These are phyloP conservation scores for Pyrus communis DNA, from an alignment of 306 rosid genomes.

Conservation along the genomic window DNA sequence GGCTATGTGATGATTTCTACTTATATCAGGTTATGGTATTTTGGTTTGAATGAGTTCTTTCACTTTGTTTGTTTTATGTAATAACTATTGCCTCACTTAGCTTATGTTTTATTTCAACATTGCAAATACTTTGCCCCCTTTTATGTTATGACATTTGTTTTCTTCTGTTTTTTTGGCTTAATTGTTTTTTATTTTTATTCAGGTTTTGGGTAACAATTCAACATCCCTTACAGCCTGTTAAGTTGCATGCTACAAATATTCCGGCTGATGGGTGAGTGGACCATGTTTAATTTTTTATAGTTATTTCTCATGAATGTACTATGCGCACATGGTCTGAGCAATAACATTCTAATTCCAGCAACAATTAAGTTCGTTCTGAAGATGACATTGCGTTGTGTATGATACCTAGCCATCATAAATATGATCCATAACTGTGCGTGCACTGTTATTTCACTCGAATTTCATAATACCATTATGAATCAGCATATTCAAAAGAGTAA, in stretches of 20 bases:
- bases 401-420: background rate
- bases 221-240: slow-evolving; percentile 70
- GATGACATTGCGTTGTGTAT: background rate
- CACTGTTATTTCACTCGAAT: background rate
- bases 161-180: background rate
- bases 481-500: background rate
- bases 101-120: background rate
- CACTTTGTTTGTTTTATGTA: background rate
- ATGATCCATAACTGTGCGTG: background rate
- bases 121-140: background rate
- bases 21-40: background rate
- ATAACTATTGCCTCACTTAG: background rate
- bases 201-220: slow-evolving; percentile 69
- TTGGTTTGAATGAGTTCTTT: background rate
- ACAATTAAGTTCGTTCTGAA: background rate
- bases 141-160: background rate
- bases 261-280: slow-evolving; percentile 80
- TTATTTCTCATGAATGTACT: background rate
- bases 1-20: background rate
- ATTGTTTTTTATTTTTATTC: slow-evolving; percentile 20
- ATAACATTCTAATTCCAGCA: background rate
- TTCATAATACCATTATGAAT: background rate
- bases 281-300: background rate
- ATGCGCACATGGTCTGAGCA: background rate
- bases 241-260: slow-evolving; percentile 41